These are phyloP conservation scores for Porpolomopsis calyptriformis DNA, from an alignment of 768 basidiomycete species.

Conservation along the genomic window DNA sequence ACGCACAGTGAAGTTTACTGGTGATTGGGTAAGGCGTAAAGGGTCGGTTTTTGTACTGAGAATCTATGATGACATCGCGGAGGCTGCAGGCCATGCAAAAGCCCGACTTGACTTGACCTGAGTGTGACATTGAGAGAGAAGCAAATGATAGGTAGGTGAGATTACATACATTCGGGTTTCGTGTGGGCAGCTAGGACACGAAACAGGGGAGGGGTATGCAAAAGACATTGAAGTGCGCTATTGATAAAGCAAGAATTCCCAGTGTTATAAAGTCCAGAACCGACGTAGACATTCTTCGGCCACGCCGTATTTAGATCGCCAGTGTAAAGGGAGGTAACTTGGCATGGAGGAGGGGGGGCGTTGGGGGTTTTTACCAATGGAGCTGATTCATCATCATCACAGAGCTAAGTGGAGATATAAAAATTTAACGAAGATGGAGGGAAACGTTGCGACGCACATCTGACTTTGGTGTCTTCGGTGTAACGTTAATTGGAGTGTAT, in stretches of 20 bases:
- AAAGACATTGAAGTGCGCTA: conserved; percentile 83
- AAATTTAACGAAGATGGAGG: not conserved
- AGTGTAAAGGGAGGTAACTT: conserved; percentile 35
- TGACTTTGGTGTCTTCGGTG: conserved; percentile 39
- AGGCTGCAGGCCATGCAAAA: conserved; percentile 81
- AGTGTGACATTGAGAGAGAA: conserved; percentile 4
- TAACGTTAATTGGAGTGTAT: conserved; percentile 72
- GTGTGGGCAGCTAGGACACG: conserved; percentile 44
- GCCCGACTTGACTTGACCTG: conserved; percentile 33
- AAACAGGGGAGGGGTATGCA: conserved; percentile 86
- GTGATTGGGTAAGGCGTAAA: conserved; percentile 61
- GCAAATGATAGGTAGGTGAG: conserved; percentile 3
- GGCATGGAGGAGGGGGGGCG: conserved; percentile 15
- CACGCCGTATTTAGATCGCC: conserved; percentile 53
- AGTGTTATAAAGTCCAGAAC: conserved; percentile 65
- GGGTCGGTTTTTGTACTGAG: conserved; percentile 35
- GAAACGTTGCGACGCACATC: conserved; percentile 30
- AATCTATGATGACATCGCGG: conserved; percentile 42
- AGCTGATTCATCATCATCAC: conserved; percentile 8
- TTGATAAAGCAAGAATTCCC: conserved; percentile 97
- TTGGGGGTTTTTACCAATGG: conserved; percentile 7
- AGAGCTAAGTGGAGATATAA: not conserved
- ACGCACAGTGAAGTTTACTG: conserved; percentile 58
- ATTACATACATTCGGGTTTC: conserved; percentile 45
- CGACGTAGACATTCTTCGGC: conserved; percentile 40